Percentiles rank a stretch among this genome's conserved stretches.
Evolutionary conservation across 2,329 filamentous ascomycete genomes (phyloP).

Genomic region (Xylaria sp.): DNA sequence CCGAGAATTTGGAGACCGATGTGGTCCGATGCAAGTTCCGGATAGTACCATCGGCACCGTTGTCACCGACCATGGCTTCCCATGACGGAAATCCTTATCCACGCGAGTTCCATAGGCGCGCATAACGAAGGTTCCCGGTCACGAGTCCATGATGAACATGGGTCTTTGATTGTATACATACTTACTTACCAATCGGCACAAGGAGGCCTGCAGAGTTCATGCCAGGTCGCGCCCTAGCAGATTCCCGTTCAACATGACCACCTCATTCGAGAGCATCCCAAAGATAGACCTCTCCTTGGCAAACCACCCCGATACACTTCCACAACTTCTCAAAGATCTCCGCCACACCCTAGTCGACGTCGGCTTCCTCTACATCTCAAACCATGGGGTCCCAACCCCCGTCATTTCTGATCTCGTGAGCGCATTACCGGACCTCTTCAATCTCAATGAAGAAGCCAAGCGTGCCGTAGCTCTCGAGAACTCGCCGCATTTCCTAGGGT

Average conservation of each 20-base stretch:
- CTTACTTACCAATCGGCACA: background rate
- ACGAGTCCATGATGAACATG: background rate
- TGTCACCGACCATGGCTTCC: background rate
- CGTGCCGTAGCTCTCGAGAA: conserved; percentile 51
- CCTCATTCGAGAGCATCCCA: conserved; percentile 50
- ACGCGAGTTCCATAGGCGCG: background rate
- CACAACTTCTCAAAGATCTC: conserved; percentile 49
- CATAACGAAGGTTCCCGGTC: too few relatives aligned
- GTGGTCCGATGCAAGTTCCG: background rate
- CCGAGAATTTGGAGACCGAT: background rate
- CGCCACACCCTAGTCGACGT: conserved; percentile 55
- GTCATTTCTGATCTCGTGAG: conserved; percentile 47
- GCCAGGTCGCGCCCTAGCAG: background rate
- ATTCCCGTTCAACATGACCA: conserved; percentile 11
- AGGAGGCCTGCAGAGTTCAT: background rate
- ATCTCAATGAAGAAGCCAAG: conserved; percentile 47
- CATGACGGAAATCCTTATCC: background rate
- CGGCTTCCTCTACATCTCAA: conserved; percentile 59
- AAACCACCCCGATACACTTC: conserved; percentile 42
- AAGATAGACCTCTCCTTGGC: conserved; percentile 55
- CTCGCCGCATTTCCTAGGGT: conserved; percentile 66
- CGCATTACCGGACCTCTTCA: conserved; percentile 52
- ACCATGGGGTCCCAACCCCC: conserved; percentile 51
- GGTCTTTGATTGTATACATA: background rate
- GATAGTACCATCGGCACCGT: background rate